A percentile compares a stretch with the other conserved stretches of the same genome.
Evolutionary conservation across 2,329 filamentous ascomycete species (phyloP).

Genomic region (Xylariomycetidae sp.): DNA sequence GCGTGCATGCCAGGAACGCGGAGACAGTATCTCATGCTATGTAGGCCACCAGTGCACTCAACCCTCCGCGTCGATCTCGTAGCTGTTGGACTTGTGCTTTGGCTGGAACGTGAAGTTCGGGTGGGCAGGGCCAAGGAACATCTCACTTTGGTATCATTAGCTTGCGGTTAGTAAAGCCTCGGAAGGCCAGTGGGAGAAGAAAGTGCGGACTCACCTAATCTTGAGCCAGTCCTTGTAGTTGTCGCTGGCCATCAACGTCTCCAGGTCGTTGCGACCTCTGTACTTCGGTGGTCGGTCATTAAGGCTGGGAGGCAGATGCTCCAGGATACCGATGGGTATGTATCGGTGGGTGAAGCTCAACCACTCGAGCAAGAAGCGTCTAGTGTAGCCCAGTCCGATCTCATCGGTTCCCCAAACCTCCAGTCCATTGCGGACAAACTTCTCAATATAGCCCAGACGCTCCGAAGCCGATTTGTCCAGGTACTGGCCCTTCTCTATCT

Average conservation of each 20-base stretch:
- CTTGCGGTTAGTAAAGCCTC: too few relatives aligned
- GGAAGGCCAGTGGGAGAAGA: too few relatives aligned
- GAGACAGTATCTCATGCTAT: too few relatives aligned
- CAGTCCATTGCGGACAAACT: conserved; percentile 83
- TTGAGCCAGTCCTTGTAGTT: conserved; percentile 99
- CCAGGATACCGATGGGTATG: conserved; percentile 81
- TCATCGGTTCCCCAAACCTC: conserved; percentile 96
- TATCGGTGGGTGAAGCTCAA: conserved; percentile 91
- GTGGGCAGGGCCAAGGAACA: conserved; percentile 91
- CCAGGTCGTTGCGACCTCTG: conserved; percentile 78
- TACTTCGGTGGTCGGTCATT: conserved; percentile 87
- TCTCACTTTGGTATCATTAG: conserved; percentile 59
- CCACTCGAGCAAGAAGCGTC: conserved; percentile 92
- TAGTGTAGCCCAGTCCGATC: conserved; percentile 82
- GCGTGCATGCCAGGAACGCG: too few relatives aligned
- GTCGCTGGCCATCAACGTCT: conserved; percentile 83
- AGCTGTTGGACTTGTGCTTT: conserved; percentile 94
- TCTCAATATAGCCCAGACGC: conserved; percentile 78
- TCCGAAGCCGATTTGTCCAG: conserved; percentile 90
- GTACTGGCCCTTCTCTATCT: conserved; percentile 87
- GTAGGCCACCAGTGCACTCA: too few relatives aligned
- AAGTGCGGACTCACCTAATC: conserved; percentile 78
- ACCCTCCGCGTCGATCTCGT: conserved; percentile 74
- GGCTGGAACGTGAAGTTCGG: conserved; percentile 90
- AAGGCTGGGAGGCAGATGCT: conserved; percentile 79